phyloP scores from a whole-genome alignment of 805 yeast genomes.

The Kluyveromyces starmeri region DNA sequence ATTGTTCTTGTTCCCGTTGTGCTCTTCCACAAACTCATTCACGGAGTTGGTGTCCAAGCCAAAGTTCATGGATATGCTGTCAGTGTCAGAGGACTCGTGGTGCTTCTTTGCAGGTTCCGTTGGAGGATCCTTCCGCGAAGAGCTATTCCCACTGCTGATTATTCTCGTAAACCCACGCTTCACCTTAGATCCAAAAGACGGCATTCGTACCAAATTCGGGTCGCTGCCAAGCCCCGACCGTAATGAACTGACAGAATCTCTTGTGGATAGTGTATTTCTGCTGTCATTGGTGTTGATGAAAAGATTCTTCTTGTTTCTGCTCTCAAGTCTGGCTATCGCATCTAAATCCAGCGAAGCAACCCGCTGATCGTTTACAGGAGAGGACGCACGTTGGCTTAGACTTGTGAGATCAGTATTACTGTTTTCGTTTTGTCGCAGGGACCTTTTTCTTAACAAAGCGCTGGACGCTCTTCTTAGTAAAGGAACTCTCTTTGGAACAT shows the following conservation, averaged over 20 bases:
- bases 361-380: not conserved
- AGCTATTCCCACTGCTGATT: constrained; percentile 13
- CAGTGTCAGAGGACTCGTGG: not conserved
- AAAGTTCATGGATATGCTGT: constrained; percentile 2
- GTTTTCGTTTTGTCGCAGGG: constrained; percentile 9
- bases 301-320: constrained; percentile 5
- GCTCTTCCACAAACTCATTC: constrained; percentile 4
- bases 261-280: not conserved
- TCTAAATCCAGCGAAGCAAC: constrained; percentile 4
- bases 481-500: constrained; percentile 16
- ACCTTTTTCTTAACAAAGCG: constrained; percentile 22
- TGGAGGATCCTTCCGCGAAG: constrained; percentile 1
- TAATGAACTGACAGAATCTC: not conserved
- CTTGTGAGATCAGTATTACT: not conserved
- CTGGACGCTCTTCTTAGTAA: constrained; percentile 27
- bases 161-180: constrained; percentile 23
- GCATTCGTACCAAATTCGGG: constrained; percentile 9
- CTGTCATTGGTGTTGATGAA: constrained; percentile 2
- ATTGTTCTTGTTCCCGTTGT: constrained; percentile 1
- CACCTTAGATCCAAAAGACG: constrained; percentile 23
- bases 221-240: not conserved
- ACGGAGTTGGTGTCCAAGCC: constrained; percentile 2
- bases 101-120: not conserved
- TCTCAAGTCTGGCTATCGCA: not conserved
- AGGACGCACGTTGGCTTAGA: not conserved